phyloP scores from a whole-genome alignment of 106 monocot species.

The Vanilla planifolia region DNA sequence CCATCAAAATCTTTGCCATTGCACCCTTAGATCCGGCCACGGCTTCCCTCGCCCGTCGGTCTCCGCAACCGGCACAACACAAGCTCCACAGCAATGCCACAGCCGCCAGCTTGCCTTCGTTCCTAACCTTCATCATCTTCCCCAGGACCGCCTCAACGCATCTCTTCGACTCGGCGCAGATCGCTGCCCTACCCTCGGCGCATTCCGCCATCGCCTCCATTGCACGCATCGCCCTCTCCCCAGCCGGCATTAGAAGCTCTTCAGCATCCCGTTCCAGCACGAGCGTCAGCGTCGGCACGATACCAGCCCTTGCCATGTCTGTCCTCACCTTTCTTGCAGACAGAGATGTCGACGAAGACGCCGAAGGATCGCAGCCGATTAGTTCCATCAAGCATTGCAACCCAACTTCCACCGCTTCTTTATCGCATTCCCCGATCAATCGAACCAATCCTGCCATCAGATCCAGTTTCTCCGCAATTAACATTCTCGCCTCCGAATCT shows the following conservation, averaged over 20 bases:
- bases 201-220: constrained; percentile 30
- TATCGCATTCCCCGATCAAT: constrained; percentile 16
- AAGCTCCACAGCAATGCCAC: constrained; percentile 54
- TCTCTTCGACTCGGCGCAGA: constrained; percentile 11
- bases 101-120: constrained; percentile 39
- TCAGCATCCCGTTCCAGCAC: constrained; percentile 13
- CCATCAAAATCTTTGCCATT: constrained; percentile 50
- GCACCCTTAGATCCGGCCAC: constrained; percentile 11
- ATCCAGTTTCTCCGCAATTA: constrained; percentile 22
- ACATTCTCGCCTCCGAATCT: constrained; percentile 15
- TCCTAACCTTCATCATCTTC: constrained; percentile 35
- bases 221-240: constrained; percentile 29
- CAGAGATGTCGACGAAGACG: not conserved
- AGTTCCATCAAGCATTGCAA: constrained; percentile 28
- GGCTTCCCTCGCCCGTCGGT: constrained; percentile 30
- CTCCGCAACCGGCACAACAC: constrained; percentile 18
- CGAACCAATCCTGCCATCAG: constrained; percentile 36
- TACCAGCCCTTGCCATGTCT: constrained; percentile 15
- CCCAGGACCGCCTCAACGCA: constrained; percentile 22
- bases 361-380: not conserved
- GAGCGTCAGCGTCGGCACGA: constrained; percentile 18
- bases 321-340: constrained; percentile 5
- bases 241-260: constrained; percentile 15
- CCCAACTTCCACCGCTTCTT: constrained; percentile 21
- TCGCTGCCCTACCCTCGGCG: constrained; percentile 36